Evolutionary conservation across 1,284 basidiomycete genomes (phyloP).

Genomic region (Cutaneotrichosporon cutaneum): DNA sequence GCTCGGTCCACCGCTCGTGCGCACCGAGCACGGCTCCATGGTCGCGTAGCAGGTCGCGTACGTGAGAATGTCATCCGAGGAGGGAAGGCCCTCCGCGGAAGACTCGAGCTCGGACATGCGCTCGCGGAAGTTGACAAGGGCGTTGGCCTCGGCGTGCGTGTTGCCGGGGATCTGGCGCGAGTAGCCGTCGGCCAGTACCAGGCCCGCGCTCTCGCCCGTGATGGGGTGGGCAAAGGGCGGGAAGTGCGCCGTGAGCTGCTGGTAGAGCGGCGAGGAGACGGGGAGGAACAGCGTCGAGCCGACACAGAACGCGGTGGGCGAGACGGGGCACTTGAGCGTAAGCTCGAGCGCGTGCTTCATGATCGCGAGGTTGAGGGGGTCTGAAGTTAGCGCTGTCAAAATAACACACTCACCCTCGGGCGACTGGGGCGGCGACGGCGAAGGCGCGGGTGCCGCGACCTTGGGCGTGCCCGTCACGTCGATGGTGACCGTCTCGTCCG

Average conservation of each 20-base stretch:
- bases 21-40: conserved; percentile 91
- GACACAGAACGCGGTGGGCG: conserved; percentile 86
- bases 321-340: conserved; percentile 46
- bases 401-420: conserved; percentile 13
- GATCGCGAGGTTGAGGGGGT: conserved; percentile 44
- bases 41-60: conserved; percentile 72
- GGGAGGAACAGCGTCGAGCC: conserved; percentile 75
- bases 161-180: conserved; percentile 92
- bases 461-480: conserved; percentile 22
- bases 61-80: conserved; percentile 22
- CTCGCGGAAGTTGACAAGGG: conserved; percentile 68
- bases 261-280: conserved; percentile 49
- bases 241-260: conserved; percentile 39
- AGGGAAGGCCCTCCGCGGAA: conserved; percentile 10
- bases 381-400: conserved; percentile 16
- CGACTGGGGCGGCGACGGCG: conserved; percentile 4
- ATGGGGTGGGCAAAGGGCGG: conserved; percentile 27
- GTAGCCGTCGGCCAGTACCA: conserved; percentile 74
- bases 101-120: conserved; percentile 16
- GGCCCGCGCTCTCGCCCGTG: conserved; percentile 26
- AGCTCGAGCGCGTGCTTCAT: conserved; percentile 50
- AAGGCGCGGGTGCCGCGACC: not conserved
- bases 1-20: conserved; percentile 80
- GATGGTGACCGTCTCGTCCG: conserved; percentile 45
- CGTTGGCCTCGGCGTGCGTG: conserved; percentile 97